Evolutionary conservation across 768 basidiomycete species (phyloP), one percentile per base, ranked within the genome.

Genomic region (Coprinopsis cinerea): DNA sequence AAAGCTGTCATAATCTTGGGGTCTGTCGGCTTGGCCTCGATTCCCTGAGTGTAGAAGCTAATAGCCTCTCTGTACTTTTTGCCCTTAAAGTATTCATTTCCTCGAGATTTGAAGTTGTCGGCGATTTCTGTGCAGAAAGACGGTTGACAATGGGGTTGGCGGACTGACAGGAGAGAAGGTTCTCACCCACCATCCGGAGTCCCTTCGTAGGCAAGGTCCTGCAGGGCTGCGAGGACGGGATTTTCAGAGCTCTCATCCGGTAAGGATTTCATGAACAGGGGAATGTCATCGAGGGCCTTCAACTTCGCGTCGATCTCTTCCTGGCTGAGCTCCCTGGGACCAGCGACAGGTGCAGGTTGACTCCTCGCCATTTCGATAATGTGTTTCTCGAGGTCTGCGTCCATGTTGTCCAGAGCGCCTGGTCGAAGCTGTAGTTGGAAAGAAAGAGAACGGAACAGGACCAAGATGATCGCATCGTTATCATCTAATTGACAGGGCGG

Each of bases 21-120:
- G 55, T 90, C 82, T 23, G 79, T 77, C 9, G 93, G 90, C 49
- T 88, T 81, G 17, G 87, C 89, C 49, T 93, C 90, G 22, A 98
- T 58, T 1, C 88, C 95, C 63, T 94, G 89, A 0, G 85, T 82
- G 64, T 98, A 99, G 64, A 97, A 96, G 0, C 82, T 81, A 6
- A 85, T 53, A 0, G 96, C 96, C 64, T 98, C 93, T 30, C 89
- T 79, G 64, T 80, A 88, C 36, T 89, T 79, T 61, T 89, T 91
- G 24, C 85, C 85, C 56, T 82, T 85, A 70, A 88, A 95, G 59
- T 95, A 91, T 48, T 94, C 92, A 62, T 97, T 98, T 3, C 93
- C 96, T 62, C 95, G 91, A 47, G 91, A 83, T 65, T 96, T 97
- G 68, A 97, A 96, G 61, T 88, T 93, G 53, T 81, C 76, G 1